These are phyloP conservation scores for Protostelium mycophagum DNA, from an alignment of 78 protist species.

Conservation along the genomic window DNA sequence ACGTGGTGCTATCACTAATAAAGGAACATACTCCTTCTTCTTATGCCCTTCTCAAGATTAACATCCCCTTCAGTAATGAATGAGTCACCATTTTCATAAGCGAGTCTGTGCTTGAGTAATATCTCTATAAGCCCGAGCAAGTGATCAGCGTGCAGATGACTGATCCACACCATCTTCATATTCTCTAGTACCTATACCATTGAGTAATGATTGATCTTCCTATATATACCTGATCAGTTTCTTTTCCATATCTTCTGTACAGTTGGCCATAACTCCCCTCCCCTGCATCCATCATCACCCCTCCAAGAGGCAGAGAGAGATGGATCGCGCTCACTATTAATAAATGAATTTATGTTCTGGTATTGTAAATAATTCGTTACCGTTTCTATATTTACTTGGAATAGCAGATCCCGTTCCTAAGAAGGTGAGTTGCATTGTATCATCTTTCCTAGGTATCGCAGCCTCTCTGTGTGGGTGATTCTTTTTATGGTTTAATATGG, in stretches of 20 bases:
- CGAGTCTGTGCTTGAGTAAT: constrained; percentile 5
- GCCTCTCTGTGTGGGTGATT: not conserved
- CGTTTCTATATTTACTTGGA: constrained; percentile 31
- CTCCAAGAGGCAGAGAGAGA: not conserved
- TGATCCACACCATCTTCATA: constrained; percentile 73
- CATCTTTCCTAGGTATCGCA: not conserved
- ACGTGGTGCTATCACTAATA: constrained; percentile 26
- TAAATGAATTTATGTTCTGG: not conserved
- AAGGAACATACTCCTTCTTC: not conserved
- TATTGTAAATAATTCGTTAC: not conserved
- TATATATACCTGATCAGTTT: not conserved
- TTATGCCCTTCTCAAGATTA: not conserved
- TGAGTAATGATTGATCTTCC: not conserved
- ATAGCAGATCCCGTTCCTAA: constrained; percentile 34
- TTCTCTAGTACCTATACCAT: not conserved
- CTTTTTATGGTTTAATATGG: not conserved
- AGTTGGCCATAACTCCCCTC: constrained; percentile 91
- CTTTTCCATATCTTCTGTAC: constrained; percentile 58
- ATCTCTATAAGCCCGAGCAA: constrained; percentile 80
- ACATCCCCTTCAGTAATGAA: not conserved
- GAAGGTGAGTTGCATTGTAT: constrained; percentile 2
- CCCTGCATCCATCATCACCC: constrained; percentile 84
- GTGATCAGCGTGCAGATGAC: constrained; percentile 98
- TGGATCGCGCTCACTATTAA: not conserved
- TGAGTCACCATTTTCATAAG: constrained; percentile 7